phyloP scores from a whole-genome alignment of 1,284 basidiomycete genomes.

The Apiotrichum sp. region DNA sequence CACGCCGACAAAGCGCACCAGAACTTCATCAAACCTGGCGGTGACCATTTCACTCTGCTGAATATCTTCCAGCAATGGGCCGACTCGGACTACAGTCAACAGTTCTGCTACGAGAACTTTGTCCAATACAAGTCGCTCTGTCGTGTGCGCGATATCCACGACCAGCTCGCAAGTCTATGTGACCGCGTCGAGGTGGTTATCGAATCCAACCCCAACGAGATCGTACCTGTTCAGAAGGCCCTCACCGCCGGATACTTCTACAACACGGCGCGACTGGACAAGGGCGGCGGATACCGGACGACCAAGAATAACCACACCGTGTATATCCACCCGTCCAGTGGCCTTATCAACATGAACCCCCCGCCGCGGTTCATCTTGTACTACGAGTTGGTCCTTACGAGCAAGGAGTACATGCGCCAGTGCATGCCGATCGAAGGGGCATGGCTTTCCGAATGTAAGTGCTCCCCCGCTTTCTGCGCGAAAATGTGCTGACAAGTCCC shows the following conservation, averaged over 20 bases:
- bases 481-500: conserved; percentile 3
- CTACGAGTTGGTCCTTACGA: conserved; percentile 67
- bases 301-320: conserved; percentile 94
- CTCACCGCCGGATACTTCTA: conserved; percentile 94
- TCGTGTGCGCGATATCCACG: conserved; percentile 86
- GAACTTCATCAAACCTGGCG: conserved; percentile 91
- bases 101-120: conserved; percentile 92
- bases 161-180: conserved; percentile 90
- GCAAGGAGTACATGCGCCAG: conserved; percentile 63
- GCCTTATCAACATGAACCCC: conserved; percentile 90
- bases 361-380: conserved; percentile 85
- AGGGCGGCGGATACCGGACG: conserved; percentile 85
- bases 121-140: conserved; percentile 93
- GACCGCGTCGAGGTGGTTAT: conserved; percentile 95
- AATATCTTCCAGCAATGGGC: conserved; percentile 99
- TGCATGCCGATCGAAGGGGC: conserved; percentile 94
- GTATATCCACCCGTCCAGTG: conserved; percentile 91
- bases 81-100: conserved; percentile 89
- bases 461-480: no score
- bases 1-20: conserved; percentile 95
- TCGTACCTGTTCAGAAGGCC: conserved; percentile 88
- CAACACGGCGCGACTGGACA: conserved; percentile 83
- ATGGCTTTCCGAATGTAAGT: conserved; percentile 84
- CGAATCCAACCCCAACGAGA: conserved; percentile 81
- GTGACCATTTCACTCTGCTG: conserved; percentile 93